Percentiles rank a stretch among this genome's conserved stretches.
Evolutionary conservation across 2,329 filamentous ascomycete species (phyloP).

Genomic region (Trichoderma pleuroti): DNA sequence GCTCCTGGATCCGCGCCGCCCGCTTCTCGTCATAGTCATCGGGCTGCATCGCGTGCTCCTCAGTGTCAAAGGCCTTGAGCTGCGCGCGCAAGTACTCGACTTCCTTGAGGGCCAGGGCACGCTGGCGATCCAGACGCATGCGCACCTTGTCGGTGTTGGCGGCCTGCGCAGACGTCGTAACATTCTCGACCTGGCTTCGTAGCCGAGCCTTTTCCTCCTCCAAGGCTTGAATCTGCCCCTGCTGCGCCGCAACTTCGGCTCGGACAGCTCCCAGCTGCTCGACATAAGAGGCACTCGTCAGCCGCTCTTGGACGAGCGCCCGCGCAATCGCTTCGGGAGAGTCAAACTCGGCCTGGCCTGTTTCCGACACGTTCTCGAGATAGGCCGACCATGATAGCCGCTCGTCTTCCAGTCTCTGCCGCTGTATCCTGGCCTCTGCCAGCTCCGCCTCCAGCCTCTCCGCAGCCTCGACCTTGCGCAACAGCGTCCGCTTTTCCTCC

Average conservation of each 20-base stretch:
- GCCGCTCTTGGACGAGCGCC: constrained; percentile 76
- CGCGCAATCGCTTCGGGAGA: constrained; percentile 84
- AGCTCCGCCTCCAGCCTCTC: constrained; percentile 72
- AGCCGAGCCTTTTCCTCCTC: constrained; percentile 67
- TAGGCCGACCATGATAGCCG: constrained; percentile 82
- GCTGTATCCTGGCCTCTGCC: constrained; percentile 74
- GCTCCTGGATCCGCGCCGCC: constrained; percentile 67
- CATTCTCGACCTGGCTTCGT: constrained; percentile 65
- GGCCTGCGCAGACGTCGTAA: constrained; percentile 13
- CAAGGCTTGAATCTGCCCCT: constrained; percentile 68
- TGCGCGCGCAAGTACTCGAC: constrained; percentile 92
- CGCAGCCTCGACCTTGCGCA: constrained; percentile 72
- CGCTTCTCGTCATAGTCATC: constrained; percentile 76
- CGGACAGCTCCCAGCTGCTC: constrained; percentile 77
- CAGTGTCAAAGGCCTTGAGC: constrained; percentile 80
- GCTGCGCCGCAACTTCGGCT: constrained; percentile 72
- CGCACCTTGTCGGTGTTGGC: constrained; percentile 35
- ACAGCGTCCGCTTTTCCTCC: constrained; percentile 84
- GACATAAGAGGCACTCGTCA: constrained; percentile 74
- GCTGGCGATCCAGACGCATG: constrained; percentile 78
- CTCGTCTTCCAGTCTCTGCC: constrained; percentile 85
- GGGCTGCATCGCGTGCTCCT: constrained; percentile 82
- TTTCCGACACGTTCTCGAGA: constrained; percentile 63
- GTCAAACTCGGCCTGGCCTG: constrained; percentile 70
- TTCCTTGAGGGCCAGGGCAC: constrained; percentile 81